Conservation (phyloP, 2,329 filamentous ascomycete species). For the Sordariomycetes sp. region DNA sequence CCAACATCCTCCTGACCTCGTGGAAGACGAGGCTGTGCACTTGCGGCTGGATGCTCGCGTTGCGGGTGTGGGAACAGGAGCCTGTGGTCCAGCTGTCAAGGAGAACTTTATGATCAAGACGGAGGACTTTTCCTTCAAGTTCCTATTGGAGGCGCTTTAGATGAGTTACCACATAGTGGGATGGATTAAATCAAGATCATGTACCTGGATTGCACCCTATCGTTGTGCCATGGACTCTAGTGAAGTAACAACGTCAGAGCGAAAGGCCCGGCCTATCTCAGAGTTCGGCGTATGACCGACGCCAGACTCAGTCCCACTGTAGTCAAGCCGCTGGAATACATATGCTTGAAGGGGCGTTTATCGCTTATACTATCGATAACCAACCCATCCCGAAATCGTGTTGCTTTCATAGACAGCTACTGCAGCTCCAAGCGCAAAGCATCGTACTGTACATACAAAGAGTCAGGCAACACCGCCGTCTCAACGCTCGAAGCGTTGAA, state of each 20-base stretch:
- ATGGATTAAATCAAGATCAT: too few relatives aligned
- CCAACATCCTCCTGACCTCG: conserved; percentile 47
- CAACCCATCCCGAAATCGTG: too few relatives aligned
- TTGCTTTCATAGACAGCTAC: conserved; percentile 14
- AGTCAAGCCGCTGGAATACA: too few relatives aligned
- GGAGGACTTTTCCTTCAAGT: conserved; percentile 25
- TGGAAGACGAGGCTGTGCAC: conserved; percentile 29
- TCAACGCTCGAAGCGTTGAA: conserved; percentile 46
- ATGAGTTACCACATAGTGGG: neutral
- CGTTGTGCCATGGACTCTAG: too few relatives aligned
- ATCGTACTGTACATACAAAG: conserved; percentile 53
- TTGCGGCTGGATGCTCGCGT: conserved; percentile 29
- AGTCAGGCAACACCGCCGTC: conserved; percentile 37
- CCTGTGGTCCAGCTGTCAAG: conserved; percentile 32
- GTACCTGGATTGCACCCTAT: too few relatives aligned
- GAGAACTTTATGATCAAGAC: conserved; percentile 28
- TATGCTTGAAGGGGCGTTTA: too few relatives aligned
- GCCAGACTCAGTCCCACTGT: too few relatives aligned
- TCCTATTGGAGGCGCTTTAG: conserved; percentile 9
- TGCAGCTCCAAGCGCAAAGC: conserved; percentile 44
- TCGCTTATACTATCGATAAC: too few relatives aligned
- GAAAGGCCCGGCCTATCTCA: too few relatives aligned
- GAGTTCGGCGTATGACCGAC: too few relatives aligned
- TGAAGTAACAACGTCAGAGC: too few relatives aligned
- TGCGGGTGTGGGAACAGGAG: conserved; percentile 33